A percentile compares a stretch with the other conserved stretches of the same genome.
Conservation (phyloP, 139 green algal genomes). For the Volvox africanus region DNA sequence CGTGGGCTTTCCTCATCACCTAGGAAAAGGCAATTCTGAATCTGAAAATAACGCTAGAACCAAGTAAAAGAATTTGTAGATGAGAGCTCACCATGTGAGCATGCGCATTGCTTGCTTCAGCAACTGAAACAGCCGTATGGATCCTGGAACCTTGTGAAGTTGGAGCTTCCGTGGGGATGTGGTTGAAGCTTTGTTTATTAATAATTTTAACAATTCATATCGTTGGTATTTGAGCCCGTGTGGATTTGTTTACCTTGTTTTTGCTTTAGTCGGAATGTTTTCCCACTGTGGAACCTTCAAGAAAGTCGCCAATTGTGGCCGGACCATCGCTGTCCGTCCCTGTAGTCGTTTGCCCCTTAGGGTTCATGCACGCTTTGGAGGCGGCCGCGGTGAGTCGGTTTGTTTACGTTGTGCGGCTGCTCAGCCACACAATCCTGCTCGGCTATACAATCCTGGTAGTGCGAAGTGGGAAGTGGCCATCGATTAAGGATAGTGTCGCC, state of each 20-base stretch:
- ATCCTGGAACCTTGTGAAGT: too few species aligned
- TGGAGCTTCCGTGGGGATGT: too few species aligned
- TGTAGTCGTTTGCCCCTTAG: not conserved
- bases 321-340: not conserved
- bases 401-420: not conserved
- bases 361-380: slow-evolving; percentile 17
- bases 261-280: not conserved
- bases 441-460: too few species aligned
- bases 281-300: not conserved
- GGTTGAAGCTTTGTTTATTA: not conserved
- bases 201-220: not conserved
- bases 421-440: not conserved
- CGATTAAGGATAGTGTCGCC: too few species aligned
- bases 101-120: too few species aligned
- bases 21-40: too few species aligned
- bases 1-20: too few species aligned
- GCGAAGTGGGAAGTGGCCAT: too few species aligned
- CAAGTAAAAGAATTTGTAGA: too few species aligned
- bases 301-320: not conserved
- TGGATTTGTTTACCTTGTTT: not conserved
- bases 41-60: too few species aligned
- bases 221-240: not conserved
- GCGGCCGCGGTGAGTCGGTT: slow-evolving; percentile 17
- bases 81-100: too few species aligned
- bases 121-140: too few species aligned